Percentiles rank a stretch among this genome's conserved stretches.
These are phyloP conservation scores for Protea cynaroides DNA, from an alignment of 164 flowering plant species.

Conservation along the genomic window DNA sequence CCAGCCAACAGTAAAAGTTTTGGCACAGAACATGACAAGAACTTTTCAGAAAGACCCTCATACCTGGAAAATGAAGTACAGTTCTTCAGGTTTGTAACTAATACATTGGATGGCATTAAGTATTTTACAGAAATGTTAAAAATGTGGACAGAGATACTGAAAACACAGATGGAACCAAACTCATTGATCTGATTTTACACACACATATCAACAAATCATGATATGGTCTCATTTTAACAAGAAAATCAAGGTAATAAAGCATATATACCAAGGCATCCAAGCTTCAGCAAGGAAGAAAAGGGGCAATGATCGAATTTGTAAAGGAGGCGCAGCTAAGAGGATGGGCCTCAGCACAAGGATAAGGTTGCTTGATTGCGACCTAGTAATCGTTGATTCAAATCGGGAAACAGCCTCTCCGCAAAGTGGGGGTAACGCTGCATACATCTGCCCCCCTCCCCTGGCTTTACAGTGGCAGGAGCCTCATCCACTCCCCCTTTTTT, in stretches of 20 bases:
- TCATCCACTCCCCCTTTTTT: too few species aligned
- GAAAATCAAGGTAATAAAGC: not conserved
- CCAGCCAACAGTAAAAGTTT: conserved; percentile 93
- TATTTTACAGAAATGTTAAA: too few species aligned
- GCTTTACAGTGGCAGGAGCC: too few species aligned
- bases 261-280: not conserved
- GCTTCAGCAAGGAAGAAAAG: not conserved
- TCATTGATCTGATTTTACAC: not conserved
- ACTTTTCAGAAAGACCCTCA: conserved; percentile 93
- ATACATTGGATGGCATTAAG: too few species aligned
- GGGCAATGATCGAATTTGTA: too few species aligned
- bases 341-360: too few species aligned
- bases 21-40: conserved; percentile 77
- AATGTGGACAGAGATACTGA: not conserved
- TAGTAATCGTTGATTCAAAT: too few species aligned
- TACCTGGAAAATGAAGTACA: conserved; percentile 50
- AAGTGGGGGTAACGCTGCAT: too few species aligned
- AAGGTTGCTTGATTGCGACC: too few species aligned
- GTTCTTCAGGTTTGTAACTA: not conserved
- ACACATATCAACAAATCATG: not conserved
- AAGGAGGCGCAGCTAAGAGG: too few species aligned
- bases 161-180: not conserved
- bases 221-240: not conserved
- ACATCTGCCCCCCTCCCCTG: too few species aligned
- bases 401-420: too few species aligned